Evolutionary conservation across 2,329 filamentous ascomycete species (phyloP).

Genomic region (Alternaria sp.): DNA sequence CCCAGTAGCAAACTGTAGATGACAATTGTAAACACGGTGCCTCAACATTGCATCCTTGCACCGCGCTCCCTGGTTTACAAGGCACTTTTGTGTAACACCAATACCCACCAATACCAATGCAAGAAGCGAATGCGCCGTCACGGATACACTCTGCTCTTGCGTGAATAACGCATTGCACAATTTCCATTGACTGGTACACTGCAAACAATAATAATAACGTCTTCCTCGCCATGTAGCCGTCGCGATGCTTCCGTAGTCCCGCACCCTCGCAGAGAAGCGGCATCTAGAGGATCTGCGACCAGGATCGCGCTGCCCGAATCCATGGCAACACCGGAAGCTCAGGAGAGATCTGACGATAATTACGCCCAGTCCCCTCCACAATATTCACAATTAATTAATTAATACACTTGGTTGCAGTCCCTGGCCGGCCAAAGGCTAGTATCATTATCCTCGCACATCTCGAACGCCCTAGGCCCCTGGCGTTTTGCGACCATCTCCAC

Average conservation of each 20-base stretch:
- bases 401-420: slow-evolving; percentile 8
- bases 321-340: slow-evolving; percentile 24
- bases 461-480: slow-evolving; percentile 33
- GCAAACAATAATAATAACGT: background rate
- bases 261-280: slow-evolving; percentile 17
- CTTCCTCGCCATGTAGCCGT: slow-evolving; percentile 1
- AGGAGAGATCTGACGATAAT: slow-evolving; percentile 24
- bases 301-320: slow-evolving; percentile 27
- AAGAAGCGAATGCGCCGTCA: background rate
- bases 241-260: background rate
- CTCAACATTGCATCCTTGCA: background rate
- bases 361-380: slow-evolving; percentile 13
- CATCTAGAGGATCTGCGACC: slow-evolving; percentile 33
- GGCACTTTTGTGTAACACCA: slow-evolving; percentile 14
- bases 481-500: slow-evolving; percentile 33
- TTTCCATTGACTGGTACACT: background rate
- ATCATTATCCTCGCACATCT: slow-evolving; percentile 16
- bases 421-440: slow-evolving; percentile 9
- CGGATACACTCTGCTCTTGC: background rate
- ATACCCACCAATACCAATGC: too few species aligned
- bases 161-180: background rate
- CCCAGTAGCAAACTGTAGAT: slow-evolving; percentile 47
- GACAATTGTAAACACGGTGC: background rate
- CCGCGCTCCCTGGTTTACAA: slow-evolving; percentile 5
- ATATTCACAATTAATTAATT: slow-evolving; percentile 20